phyloP scores from a whole-genome alignment of 495 filamentous ascomycete species.

The Xylaria curta region DNA sequence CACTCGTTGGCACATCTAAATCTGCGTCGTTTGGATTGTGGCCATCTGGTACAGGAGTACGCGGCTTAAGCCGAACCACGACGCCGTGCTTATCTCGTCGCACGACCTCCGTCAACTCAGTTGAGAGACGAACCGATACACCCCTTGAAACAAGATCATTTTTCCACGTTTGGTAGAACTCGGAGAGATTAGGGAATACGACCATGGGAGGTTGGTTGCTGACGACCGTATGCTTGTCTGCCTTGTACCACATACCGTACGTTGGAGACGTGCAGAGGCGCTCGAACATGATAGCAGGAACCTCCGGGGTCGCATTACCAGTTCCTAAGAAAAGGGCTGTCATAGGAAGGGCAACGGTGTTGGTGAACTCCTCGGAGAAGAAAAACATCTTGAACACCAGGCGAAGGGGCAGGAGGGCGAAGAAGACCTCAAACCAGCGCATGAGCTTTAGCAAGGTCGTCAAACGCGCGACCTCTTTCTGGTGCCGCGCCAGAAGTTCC shows the following conservation, averaged over 20 bases:
- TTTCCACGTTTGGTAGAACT: slow-evolving; percentile 75
- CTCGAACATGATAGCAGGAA: slow-evolving; percentile 76
- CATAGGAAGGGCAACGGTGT: slow-evolving; percentile 73
- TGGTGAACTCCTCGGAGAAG: slow-evolving; percentile 76
- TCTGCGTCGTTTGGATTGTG: slow-evolving; percentile 48
- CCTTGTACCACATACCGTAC: slow-evolving; percentile 79
- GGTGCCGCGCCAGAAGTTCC: slow-evolving; percentile 65
- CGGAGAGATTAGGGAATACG: slow-evolving; percentile 75
- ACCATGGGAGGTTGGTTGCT: slow-evolving; percentile 81
- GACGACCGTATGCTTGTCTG: slow-evolving; percentile 62
- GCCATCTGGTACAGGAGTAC: slow-evolving; percentile 36
- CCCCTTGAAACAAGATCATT: slow-evolving; percentile 65
- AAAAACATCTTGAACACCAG: slow-evolving; percentile 70
- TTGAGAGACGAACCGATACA: slow-evolving; percentile 68
- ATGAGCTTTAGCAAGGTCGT: slow-evolving; percentile 62
- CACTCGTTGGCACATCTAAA: slow-evolving; percentile 40
- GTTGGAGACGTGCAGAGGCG: slow-evolving; percentile 75
- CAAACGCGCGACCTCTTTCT: slow-evolving; percentile 71
- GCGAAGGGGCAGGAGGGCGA: slow-evolving; percentile 77
- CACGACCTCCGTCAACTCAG: slow-evolving; percentile 64
- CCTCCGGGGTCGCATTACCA: slow-evolving; percentile 79
- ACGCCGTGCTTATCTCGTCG: slow-evolving; percentile 65
- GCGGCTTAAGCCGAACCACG: slow-evolving; percentile 48
- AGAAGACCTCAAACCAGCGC: slow-evolving; percentile 71
- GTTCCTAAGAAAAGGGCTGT: slow-evolving; percentile 82